Conservation (phyloP, 2,329 filamentous ascomycete species). For the Colletotrichum liriopes region DNA sequence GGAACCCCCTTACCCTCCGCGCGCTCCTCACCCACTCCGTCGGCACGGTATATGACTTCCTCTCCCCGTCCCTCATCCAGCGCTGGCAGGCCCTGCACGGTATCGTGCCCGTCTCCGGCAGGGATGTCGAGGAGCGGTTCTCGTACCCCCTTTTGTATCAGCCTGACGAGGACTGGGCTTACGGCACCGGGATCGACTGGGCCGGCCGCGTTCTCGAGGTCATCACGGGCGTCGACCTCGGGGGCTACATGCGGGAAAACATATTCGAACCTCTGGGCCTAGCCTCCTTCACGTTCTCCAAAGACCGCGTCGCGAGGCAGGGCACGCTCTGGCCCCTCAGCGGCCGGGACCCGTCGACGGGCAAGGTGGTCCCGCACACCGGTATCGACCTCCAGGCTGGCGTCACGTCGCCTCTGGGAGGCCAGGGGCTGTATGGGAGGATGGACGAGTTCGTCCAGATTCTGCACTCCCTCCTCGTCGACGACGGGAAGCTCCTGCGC, state of each 20-base stretch:
- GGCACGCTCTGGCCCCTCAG: conserved; percentile 36
- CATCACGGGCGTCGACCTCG: conserved; percentile 45
- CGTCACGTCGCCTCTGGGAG: conserved; percentile 50
- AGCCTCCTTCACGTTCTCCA: conserved; percentile 32
- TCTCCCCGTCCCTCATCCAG: conserved; percentile 46
- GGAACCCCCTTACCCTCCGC: conserved; percentile 59
- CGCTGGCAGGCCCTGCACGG: conserved; percentile 16
- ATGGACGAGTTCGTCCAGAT: conserved; percentile 61
- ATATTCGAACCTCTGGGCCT: conserved; percentile 64
- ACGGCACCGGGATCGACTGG: conserved; percentile 52
- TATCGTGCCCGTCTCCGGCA: conserved; percentile 10
- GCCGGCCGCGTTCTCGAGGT: conserved; percentile 47
- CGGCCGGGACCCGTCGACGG: conserved; percentile 34
- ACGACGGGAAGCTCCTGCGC: conserved; percentile 63
- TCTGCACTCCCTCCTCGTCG: conserved; percentile 59
- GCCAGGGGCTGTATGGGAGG: conserved; percentile 53
- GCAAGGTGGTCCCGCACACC: conserved; percentile 33
- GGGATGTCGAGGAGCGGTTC: conserved; percentile 55
- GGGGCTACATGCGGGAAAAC: conserved; percentile 50
- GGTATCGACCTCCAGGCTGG: conserved; percentile 27
- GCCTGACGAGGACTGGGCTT: conserved; percentile 50
- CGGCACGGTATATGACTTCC: conserved; percentile 59
- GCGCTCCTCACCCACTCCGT: conserved; percentile 64
- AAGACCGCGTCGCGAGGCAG: neutral
- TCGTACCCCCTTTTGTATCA: conserved; percentile 51